These are phyloP conservation scores for Crotalaria pallida DNA, from an alignment of 306 rosid genomes.

Conservation along the genomic window DNA sequence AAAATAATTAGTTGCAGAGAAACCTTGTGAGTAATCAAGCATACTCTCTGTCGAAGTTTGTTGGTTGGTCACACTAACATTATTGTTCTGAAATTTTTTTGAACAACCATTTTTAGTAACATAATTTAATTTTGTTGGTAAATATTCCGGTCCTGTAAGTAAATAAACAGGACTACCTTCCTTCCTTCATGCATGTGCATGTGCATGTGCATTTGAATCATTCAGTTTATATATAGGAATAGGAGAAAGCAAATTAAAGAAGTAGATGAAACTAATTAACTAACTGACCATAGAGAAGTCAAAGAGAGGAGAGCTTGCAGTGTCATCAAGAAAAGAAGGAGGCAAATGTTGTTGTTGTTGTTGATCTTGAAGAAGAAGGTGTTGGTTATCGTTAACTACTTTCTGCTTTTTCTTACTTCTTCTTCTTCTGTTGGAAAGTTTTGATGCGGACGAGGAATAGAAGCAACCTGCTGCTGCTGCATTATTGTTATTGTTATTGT, in stretches of 20 bases:
- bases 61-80: slow-evolving; percentile 31
- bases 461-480: slow-evolving; percentile 28
- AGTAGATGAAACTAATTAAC: too few species aligned
- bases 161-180: too few species aligned
- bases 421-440: slow-evolving; percentile 24
- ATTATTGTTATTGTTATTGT: slow-evolving; percentile 28
- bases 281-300: slow-evolving; percentile 62
- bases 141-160: too few species aligned
- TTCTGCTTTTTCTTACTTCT: slow-evolving; percentile 50
- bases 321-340: slow-evolving; percentile 70
- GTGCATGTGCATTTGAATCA: too few species aligned
- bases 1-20: slow-evolving; percentile 77
- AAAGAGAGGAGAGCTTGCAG: slow-evolving; percentile 83
- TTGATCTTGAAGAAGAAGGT: background rate
- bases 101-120: background rate
- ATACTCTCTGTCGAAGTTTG: slow-evolving; percentile 56
- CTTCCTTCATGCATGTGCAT: too few species aligned
- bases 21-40: slow-evolving; percentile 69
- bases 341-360: slow-evolving; percentile 31
- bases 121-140: background rate
- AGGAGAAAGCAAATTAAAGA: too few species aligned
- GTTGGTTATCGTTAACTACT: slow-evolving; percentile 29
- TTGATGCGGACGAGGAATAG: slow-evolving; percentile 30
- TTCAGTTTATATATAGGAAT: too few species aligned
- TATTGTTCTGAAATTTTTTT: slow-evolving; percentile 45